A percentile compares a stretch with the other conserved stretches of the same genome.
phyloP scores from a whole-genome alignment of 73 alveolate genomes.

The Paramecium primaurelia region DNA sequence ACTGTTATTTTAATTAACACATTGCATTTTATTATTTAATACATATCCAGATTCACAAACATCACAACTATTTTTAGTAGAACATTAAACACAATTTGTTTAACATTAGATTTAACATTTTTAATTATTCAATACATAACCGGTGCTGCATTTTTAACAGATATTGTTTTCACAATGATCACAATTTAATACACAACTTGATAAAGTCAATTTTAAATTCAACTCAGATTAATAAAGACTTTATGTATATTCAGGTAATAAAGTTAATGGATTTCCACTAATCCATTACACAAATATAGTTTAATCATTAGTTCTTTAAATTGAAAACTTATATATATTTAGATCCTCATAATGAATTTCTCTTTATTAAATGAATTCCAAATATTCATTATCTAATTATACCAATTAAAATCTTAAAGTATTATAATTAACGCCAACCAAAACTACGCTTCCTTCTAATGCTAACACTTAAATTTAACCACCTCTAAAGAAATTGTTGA shows the following conservation, averaged over 20 bases:
- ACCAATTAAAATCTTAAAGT: neutral
- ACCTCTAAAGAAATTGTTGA: neutral
- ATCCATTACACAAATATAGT: conserved; percentile 3
- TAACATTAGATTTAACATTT: neutral
- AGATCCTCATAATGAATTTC: neutral
- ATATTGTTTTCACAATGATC: neutral
- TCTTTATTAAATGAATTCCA: neutral
- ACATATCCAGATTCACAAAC: neutral
- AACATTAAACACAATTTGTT: neutral
- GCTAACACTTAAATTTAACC: neutral
- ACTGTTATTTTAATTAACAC: neutral
- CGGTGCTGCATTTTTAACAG: neutral
- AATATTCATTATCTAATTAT: neutral
- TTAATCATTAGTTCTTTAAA: neutral
- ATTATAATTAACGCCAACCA: neutral
- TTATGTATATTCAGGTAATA: neutral
- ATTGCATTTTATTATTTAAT: neutral
- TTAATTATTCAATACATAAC: neutral
- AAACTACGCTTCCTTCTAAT: neutral
- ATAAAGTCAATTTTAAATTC: neutral
- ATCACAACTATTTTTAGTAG: neutral
- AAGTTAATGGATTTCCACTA: neutral
- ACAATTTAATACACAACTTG: neutral
- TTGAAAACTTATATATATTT: neutral
- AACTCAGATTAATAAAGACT: neutral